These are phyloP conservation scores for Blastocystis sp. DNA, from an alignment of 352 stramenopile species.

Conservation along the genomic window DNA sequence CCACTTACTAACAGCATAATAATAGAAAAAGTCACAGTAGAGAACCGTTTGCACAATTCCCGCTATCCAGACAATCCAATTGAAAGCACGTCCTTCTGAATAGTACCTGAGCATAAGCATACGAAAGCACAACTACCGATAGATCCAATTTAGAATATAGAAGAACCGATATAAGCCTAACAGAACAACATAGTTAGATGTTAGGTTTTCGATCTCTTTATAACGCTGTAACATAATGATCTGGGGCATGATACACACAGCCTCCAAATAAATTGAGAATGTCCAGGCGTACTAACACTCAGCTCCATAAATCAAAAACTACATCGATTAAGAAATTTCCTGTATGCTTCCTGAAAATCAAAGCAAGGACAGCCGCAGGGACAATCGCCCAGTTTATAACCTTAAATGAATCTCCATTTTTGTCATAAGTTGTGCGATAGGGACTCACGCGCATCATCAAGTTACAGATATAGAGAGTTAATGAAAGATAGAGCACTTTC, in stretches of 20 bases:
- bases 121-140: conserved; percentile 71
- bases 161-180: conserved; percentile 91
- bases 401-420: conserved; percentile 95
- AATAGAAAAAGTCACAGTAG: conserved; percentile 99
- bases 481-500: conserved; percentile 95
- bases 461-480: conserved; percentile 93
- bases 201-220: conserved; percentile 95
- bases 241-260: conserved; percentile 95
- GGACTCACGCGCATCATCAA: conserved; percentile 86
- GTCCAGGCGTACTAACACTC: conserved; percentile 78
- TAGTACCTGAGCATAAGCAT: conserved; percentile 66
- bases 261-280: conserved; percentile 98
- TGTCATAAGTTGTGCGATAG: conserved; percentile 94
- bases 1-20: conserved; percentile 76
- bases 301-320: background rate
- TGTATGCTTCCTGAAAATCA: conserved; percentile 79
- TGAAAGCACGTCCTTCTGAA: conserved; percentile 88
- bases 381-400: conserved; percentile 93
- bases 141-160: conserved; percentile 99
- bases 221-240: conserved; percentile 96
- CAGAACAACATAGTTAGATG: conserved; percentile 97
- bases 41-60: conserved; percentile 94
- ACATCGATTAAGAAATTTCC: conserved; percentile 38
- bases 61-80: conserved; percentile 95
- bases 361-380: conserved; percentile 86